Evolutionary conservation across 208 protist genomes (phyloP).

Genomic region (Vickermania spadyakhi): DNA sequence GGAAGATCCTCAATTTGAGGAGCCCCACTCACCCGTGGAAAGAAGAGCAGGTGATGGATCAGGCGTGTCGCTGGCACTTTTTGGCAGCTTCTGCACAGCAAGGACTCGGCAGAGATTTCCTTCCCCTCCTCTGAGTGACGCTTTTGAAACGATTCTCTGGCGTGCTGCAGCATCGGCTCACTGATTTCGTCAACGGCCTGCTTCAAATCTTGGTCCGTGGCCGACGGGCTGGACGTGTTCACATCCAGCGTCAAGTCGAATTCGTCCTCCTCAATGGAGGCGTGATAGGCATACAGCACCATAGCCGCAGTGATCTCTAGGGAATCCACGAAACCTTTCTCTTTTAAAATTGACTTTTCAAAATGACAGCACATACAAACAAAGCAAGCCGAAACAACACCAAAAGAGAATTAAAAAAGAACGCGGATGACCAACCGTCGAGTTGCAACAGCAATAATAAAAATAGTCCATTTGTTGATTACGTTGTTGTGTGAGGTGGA

Average conservation of each 20-base stretch:
- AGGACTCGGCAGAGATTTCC: conserved; percentile 25
- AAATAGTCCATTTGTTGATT: no score
- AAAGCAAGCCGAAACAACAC: no score
- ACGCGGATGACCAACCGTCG: no score
- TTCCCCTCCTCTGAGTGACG: background rate
- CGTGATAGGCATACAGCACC: conserved; percentile 55
- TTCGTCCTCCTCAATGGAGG: conserved; percentile 36
- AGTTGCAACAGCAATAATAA: no score
- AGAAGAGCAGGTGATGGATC: conserved; percentile 54
- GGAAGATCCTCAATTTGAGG: conserved; percentile 46
- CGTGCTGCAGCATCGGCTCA: conserved; percentile 27
- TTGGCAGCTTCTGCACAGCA: conserved; percentile 22
- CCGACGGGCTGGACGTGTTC: conserved; percentile 20
- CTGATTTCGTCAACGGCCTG: conserved; percentile 29
- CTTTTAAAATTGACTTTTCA: no score
- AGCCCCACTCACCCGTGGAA: conserved; percentile 23
- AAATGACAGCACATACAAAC: no score
- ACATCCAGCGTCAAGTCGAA: conserved; percentile 44
- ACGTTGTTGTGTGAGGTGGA: no score
- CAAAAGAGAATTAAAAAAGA: no score
- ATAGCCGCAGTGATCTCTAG: no score
- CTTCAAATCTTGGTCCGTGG: conserved; percentile 20
- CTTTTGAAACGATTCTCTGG: conserved; percentile 7
- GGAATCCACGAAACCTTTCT: no score
- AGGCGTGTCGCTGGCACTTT: conserved; percentile 22